phyloP scores from a whole-genome alignment of 768 basidiomycete species.

The Leccinum sublutescens region DNA sequence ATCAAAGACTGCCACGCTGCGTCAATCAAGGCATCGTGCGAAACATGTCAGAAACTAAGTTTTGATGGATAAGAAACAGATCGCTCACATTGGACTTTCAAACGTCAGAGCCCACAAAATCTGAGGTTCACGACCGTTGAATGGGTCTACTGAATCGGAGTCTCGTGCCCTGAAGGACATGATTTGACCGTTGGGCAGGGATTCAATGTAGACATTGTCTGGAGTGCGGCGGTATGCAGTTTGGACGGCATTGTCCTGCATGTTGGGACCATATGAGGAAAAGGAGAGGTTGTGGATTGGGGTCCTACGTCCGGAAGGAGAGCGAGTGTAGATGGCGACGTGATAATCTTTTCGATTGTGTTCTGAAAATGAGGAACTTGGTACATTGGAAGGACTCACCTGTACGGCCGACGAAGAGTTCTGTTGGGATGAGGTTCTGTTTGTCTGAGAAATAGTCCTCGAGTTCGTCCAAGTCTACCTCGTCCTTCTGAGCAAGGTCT shows the following conservation, averaged over 20 bases:
- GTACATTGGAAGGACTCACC: conserved; percentile 39
- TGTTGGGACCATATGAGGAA: conserved; percentile 92
- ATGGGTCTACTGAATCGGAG: conserved; percentile 26
- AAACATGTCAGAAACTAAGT: not conserved
- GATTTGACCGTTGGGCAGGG: conserved; percentile 74
- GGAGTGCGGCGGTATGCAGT: conserved; percentile 70
- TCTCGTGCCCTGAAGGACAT: conserved; percentile 62
- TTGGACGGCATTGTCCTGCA: conserved; percentile 74
- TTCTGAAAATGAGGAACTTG: conserved; percentile 3
- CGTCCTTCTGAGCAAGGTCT: conserved; percentile 43
- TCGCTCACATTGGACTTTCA: conserved; percentile 62
- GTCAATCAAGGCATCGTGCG: not conserved
- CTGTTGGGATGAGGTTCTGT: conserved; percentile 31
- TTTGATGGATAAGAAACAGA: not conserved
- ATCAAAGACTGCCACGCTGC: conserved; percentile 82
- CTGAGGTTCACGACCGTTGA: conserved; percentile 34
- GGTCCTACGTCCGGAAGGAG: conserved; percentile 34
- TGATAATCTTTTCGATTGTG: conserved; percentile 69
- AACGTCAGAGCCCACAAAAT: conserved; percentile 63
- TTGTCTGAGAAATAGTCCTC: conserved; percentile 45
- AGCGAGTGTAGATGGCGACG: conserved; percentile 73
- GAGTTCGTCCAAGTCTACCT: conserved; percentile 57
- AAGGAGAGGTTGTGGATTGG: conserved; percentile 82
- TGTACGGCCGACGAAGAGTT: conserved; percentile 66
- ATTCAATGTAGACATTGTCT: conserved; percentile 80